Percentiles rank a stretch among this genome's conserved stretches.
Conservation (phyloP, 371 early-diverging fungal species). For the Entomophthora muscae region DNA sequence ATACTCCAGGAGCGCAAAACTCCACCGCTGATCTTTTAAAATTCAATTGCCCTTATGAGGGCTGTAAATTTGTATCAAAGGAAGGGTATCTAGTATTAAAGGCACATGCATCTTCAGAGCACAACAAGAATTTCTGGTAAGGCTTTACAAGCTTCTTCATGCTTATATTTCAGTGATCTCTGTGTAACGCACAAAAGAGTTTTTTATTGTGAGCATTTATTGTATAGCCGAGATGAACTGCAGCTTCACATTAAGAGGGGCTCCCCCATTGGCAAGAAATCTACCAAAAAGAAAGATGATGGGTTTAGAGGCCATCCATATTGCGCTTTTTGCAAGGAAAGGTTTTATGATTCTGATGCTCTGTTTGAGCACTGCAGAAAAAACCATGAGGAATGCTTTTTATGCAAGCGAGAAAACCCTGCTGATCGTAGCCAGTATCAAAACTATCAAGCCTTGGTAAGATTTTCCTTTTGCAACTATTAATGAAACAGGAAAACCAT, state of each 20-base stretch:
- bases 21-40: constrained; percentile 49
- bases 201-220: constrained; percentile 74
- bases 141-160: not conserved
- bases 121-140: constrained; percentile 60
- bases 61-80: constrained; percentile 45
- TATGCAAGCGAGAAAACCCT: constrained; percentile 50
- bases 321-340: constrained; percentile 69
- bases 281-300: constrained; percentile 27
- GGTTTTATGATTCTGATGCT: constrained; percentile 78
- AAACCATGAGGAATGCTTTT: constrained; percentile 82
- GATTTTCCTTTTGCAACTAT: constrained; percentile 8
- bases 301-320: constrained; percentile 85
- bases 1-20: constrained; percentile 46
- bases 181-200: constrained; percentile 75
- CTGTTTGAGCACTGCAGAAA: constrained; percentile 85
- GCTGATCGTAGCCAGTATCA: constrained; percentile 67
- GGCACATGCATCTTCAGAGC: constrained; percentile 56
- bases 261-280: constrained; percentile 35
- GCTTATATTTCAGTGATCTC: constrained; percentile 38
- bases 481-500: constrained; percentile 53
- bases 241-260: constrained; percentile 8
- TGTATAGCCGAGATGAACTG: constrained; percentile 24
- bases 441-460: constrained; percentile 62
- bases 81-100: constrained; percentile 69
- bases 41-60: constrained; percentile 69